These are phyloP conservation scores for Caryopteris hybrid DNA, from an alignment of 305 asterid genomes.

Conservation along the genomic window DNA sequence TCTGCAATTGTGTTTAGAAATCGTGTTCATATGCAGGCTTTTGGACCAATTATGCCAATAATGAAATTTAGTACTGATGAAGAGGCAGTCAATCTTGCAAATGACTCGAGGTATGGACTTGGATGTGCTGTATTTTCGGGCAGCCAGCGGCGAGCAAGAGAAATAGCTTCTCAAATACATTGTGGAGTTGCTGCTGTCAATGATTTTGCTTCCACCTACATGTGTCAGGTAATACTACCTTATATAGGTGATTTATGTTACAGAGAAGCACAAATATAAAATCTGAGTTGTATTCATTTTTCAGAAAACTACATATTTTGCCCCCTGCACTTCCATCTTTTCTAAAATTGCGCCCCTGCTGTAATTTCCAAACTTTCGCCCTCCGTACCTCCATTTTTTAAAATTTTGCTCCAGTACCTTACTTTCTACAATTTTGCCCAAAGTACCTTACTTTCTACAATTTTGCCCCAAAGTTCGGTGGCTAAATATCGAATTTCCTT, in stretches of 20 bases:
- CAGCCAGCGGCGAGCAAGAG: conserved; percentile 77
- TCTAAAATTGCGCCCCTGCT: not conserved
- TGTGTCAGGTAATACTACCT: conserved; percentile 81
- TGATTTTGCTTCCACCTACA: conserved; percentile 87
- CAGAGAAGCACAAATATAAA: too few relatives aligned
- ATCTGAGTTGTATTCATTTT: not conserved
- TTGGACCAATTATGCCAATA: conserved; percentile 96
- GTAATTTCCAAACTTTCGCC: not conserved
- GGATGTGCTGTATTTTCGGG: conserved; percentile 99
- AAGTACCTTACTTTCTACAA: too few relatives aligned
- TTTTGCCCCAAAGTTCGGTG: too few relatives aligned
- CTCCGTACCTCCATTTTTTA: not conserved
- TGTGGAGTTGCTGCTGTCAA: conserved; percentile 89
- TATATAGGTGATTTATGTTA: not conserved
- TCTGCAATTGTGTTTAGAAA: conserved; percentile 3
- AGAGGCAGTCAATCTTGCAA: conserved; percentile 82
- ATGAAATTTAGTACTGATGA: conserved; percentile 89
- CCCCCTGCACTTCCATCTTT: not conserved
- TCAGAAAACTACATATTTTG: not conserved
- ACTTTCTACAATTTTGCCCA: too few relatives aligned
- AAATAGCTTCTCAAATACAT: conserved; percentile 70
- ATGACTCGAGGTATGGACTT: conserved; percentile 92
- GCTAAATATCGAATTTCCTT: too few relatives aligned
- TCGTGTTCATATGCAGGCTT: conserved; percentile 56
- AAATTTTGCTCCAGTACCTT: too few relatives aligned